Percentiles rank a stretch among this genome's conserved stretches.
Evolutionary conservation across 2,329 filamentous ascomycete species (phyloP).

Genomic region (Tolypocladium tundrense): DNA sequence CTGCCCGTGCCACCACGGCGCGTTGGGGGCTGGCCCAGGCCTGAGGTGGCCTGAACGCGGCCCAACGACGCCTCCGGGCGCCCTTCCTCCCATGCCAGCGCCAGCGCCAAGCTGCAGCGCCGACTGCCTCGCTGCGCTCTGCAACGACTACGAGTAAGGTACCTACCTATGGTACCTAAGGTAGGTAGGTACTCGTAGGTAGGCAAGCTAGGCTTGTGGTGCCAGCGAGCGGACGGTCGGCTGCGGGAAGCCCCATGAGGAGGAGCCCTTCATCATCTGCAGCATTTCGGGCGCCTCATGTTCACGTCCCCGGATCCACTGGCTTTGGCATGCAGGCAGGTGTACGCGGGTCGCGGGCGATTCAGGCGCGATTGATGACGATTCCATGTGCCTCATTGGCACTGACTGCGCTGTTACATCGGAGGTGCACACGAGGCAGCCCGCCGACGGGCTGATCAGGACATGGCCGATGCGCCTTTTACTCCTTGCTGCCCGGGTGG

Average conservation of each 20-base stretch:
- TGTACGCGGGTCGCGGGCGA: not conserved
- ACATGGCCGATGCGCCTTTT: not conserved
- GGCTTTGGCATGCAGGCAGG: not conserved
- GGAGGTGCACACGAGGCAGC: not conserved
- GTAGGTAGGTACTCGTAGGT: too few species aligned
- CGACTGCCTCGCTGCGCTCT: not conserved
- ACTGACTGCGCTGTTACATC: not conserved
- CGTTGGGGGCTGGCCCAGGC: not conserved
- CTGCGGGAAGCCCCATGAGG: too few species aligned
- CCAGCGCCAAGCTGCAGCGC: not conserved
- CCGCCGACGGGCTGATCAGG: not conserved
- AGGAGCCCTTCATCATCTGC: not conserved
- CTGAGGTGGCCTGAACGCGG: not conserved
- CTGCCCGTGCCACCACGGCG: not conserved
- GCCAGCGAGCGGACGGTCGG: not conserved
- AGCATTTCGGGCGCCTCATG: not conserved
- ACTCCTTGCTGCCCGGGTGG: not conserved
- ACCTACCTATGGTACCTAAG: too few species aligned
- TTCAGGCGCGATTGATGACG: too few species aligned
- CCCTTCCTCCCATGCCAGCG: not conserved
- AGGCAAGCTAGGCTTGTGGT: not conserved
- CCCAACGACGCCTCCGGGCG: not conserved
- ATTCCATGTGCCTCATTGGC: not conserved
- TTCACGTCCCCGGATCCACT: not conserved
- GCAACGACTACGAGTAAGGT: not conserved